Conservation (phyloP, 2,329 filamentous ascomycete species). For the Dactylellina sp. region DNA sequence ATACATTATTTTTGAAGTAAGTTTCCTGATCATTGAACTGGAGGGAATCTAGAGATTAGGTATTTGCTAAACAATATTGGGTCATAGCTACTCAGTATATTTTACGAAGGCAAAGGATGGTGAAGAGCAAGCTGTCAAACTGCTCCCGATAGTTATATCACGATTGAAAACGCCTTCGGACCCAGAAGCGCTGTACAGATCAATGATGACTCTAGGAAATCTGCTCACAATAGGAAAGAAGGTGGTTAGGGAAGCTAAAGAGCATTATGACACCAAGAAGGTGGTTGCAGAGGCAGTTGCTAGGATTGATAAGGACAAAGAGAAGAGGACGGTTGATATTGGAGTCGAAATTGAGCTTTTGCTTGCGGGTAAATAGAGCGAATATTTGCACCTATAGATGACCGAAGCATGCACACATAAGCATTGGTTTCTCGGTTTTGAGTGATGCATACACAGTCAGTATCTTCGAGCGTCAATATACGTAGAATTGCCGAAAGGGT, state of each 20-base stretch:
- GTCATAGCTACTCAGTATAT: slow-evolving; percentile 74
- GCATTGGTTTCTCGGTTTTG: too few relatives aligned
- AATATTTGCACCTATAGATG: background rate
- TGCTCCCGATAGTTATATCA: slow-evolving; percentile 72
- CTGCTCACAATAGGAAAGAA: slow-evolving; percentile 72
- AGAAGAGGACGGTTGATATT: slow-evolving; percentile 64
- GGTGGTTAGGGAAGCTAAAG: slow-evolving; percentile 65
- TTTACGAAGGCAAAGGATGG: slow-evolving; percentile 65
- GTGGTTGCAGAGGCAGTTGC: slow-evolving; percentile 65
- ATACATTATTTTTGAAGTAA: slow-evolving; percentile 82
- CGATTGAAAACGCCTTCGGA: slow-evolving; percentile 77
- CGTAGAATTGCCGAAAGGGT: too few relatives aligned
- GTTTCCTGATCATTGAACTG: slow-evolving; percentile 11
- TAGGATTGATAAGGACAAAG: slow-evolving; percentile 64
- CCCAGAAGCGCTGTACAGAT: slow-evolving; percentile 83
- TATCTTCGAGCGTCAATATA: too few relatives aligned
- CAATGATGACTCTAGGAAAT: slow-evolving; percentile 85
- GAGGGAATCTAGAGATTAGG: background rate
- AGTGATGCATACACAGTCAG: too few relatives aligned
- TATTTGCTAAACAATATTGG: slow-evolving; percentile 17
- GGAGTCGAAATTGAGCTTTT: slow-evolving; percentile 42
- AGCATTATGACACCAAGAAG: slow-evolving; percentile 65
- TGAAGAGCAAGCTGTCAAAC: slow-evolving; percentile 64
- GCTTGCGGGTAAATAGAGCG: slow-evolving; percentile 24
- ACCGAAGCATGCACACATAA: background rate